Evolutionary conservation across 208 protist genomes (phyloP), one percentile per base, ranked within the genome.

Genomic region (Trypanosoma platydactyli): DNA sequence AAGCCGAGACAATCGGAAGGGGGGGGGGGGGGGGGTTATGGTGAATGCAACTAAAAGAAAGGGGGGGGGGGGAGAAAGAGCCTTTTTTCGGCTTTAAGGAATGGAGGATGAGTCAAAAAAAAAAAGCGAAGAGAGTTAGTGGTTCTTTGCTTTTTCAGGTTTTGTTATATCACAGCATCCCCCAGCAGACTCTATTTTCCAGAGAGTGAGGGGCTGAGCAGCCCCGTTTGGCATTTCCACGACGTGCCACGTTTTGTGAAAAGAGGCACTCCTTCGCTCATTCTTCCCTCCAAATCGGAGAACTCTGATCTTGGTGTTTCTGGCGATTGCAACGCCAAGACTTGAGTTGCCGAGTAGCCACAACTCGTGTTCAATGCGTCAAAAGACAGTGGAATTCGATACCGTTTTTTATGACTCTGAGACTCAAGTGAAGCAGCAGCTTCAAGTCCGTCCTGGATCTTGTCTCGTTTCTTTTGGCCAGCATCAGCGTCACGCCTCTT

Each of bases 171-270:
- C n/a, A n/a, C n/a, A 38, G 33, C 33, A 38, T 38, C 9, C 33
- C 33, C 33, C 33, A 9, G 33, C 33, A 38, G 9, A 3, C 33
- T 38, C 33, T 38, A 38, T 0, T 16, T 30, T 64, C 48, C 54
- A 46, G 30, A 64, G 3, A 38, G 29, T n/a, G 46, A 64, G n/a
- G 59, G 59, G 42, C 59, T 64, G 2, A 54, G 38, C 15, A 64
- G 25, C 9, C 49, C 22, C 22, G 15, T 22, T 22, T n/a, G 2
- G 5, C 9, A 15, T 24, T 2, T 27, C 18, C 48, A 30, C 22
- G 22, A 15, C 20, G 5, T 27, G 1, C 16, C 16, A 13, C 30
- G 45, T 29, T 27, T 45, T 16, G 59, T 20, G 7, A 46, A 64
- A 24, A 20, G 5, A 25, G n/a, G 20, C 2, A 27, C 3, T 20